A percentile compares a stretch with the other conserved stretches of the same genome.
Evolutionary conservation across 805 yeast genomes (phyloP).

Genomic region (Debaryomyces prosopidis): DNA sequence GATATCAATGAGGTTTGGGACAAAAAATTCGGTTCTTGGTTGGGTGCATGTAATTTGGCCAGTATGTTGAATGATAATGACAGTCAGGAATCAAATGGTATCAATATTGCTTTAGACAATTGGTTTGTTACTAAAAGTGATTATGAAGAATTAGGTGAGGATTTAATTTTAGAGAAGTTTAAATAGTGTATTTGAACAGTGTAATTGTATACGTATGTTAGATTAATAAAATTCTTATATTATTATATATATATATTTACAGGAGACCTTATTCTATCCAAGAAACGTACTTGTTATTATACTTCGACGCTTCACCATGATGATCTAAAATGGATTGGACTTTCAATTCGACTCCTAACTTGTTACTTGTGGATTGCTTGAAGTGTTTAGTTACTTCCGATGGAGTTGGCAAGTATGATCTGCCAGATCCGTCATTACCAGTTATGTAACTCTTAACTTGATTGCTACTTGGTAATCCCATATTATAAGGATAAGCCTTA

Average conservation of each 20-base stretch:
- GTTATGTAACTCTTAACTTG: constrained; percentile 66
- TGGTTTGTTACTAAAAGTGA: constrained; percentile 64
- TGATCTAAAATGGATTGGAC: constrained; percentile 59
- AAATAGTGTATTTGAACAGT: constrained; percentile 15
- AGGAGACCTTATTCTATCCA: constrained; percentile 32
- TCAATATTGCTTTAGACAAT: constrained; percentile 42
- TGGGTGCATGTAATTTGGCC: constrained; percentile 72
- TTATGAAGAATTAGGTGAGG: constrained; percentile 63
- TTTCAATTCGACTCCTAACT: constrained; percentile 62
- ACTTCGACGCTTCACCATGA: constrained; percentile 46
- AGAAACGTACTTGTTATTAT: constrained; percentile 42
- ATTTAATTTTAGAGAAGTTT: constrained; percentile 35
- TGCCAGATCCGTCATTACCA: constrained; percentile 65
- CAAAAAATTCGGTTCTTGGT: constrained; percentile 62
- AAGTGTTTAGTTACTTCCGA: constrained; percentile 70
- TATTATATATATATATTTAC: not conserved
- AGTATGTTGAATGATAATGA: constrained; percentile 53
- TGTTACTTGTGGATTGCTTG: constrained; percentile 45
- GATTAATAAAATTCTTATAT: constrained; percentile 2
- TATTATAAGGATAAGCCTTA: constrained; percentile 56
- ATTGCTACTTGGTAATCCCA: constrained; percentile 77
- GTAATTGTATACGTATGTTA: not conserved
- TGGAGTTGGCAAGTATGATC: constrained; percentile 68
- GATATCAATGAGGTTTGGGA: constrained; percentile 45
- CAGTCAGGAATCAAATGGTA: constrained; percentile 23